Evolutionary conservation across 108 stramenopile genomes (phyloP).

Genomic region (Conticribra guillardii): DNA sequence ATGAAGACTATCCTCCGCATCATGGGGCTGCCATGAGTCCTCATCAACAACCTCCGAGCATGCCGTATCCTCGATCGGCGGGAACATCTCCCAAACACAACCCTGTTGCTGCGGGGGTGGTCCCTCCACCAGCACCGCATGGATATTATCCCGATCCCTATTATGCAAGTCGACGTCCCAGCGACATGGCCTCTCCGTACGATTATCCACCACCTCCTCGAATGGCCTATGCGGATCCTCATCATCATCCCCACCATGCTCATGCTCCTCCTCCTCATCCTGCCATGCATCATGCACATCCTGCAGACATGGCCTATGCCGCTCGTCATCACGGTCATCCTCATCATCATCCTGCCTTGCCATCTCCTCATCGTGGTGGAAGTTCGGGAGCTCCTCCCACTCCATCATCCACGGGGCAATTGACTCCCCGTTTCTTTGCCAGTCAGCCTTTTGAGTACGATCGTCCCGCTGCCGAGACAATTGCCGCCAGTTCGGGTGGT

Average conservation of each 20-base stretch:
- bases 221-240: constrained; percentile 6
- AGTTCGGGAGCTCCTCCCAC: no score
- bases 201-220: constrained; percentile 6
- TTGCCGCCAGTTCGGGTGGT: no score
- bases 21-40: not conserved
- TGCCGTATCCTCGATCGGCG: constrained; percentile 3
- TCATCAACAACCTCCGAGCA: constrained; percentile 23
- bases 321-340: constrained; percentile 3
- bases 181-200: no score
- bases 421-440: constrained; percentile 15
- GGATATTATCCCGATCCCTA: not conserved
- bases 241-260: constrained; percentile 11
- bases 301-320: constrained; percentile 12
- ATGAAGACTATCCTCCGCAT: not conserved
- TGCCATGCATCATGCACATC: constrained; percentile 8
- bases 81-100: not conserved
- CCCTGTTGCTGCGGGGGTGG: not conserved
- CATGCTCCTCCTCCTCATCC: constrained; percentile 17
- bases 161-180: no score
- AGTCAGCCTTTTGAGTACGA: constrained; percentile 7
- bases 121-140: not conserved
- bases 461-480: not conserved
- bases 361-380: no score
- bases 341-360: no score
- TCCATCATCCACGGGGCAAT: not conserved